Base-by-base conservation (phyloP, 352 stramenopile species). In the Pythium utonaiense region DNA sequence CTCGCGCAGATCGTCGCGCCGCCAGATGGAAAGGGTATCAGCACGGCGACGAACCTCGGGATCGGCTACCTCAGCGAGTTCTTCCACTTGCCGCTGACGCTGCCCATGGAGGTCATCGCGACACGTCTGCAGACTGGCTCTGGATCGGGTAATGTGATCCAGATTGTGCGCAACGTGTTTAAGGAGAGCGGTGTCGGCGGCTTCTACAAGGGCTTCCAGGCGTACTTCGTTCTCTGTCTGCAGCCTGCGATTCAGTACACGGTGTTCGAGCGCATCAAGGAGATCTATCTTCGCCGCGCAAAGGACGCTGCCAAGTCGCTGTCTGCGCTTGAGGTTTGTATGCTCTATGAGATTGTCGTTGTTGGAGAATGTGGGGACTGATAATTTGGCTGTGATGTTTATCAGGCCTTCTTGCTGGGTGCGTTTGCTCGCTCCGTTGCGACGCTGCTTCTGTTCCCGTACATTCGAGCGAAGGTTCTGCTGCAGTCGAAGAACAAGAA, bases 161-260 rank as follows among this genome's bases (percentile, higher is more conserved):
- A 89, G 58, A 86, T 94, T 14, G 64, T 91, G 19, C 68, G 78
- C 40, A 67, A 56, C 6, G 82, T 93, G 60, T 66, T 88, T n/a
- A 76, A 83, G 38, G 79, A 95, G 40, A 89, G 73, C 65, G 80
- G 83, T 21, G 40, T 80, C 13, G 66, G 57, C 0, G 86, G 82
- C 22, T 90, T 96, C 53, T 96, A 96, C 78, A 93, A 93, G 56
- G 87, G 86, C 17, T 81, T 96, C 36, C 73, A 83, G n/a, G 87
- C 94, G 6, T 98, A 97, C 69, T 95, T 94, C 58, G 88, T 98
- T 40, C 80, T 99, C 19, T 98, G 95, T 70, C 73, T 99, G 50
- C 98, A 99, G 78, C 96, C 96, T 12, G 95, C 96, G 14, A 97
- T 99, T 64, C 95, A 98, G 66, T 98, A 98, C 71, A 98, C 96